Evolutionary conservation across 2,329 filamentous ascomycete genomes (phyloP).

Genomic region (Ophiostoma perfectum): DNA sequence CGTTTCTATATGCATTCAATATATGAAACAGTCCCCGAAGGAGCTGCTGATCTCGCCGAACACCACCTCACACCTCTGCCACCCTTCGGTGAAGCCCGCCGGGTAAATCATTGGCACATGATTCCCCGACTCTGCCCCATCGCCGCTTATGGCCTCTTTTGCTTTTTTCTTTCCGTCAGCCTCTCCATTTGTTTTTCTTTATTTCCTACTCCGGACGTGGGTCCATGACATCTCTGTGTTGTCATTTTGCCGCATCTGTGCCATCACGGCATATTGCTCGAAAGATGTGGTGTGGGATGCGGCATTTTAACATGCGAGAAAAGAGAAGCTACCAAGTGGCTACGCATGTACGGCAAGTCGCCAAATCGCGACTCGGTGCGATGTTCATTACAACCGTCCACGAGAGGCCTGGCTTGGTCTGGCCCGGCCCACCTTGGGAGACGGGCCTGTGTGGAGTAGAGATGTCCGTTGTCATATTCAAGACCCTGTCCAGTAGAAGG

Average conservation of each 20-base stretch:
- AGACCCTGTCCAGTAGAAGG: neutral
- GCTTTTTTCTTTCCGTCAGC: neutral
- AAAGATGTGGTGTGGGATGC: constrained; percentile 17
- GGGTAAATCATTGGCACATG: constrained; percentile 13
- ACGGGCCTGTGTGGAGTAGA: no score
- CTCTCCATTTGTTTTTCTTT: neutral
- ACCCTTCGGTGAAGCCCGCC: constrained; percentile 18
- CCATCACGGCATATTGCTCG: constrained; percentile 8
- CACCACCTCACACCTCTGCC: constrained; percentile 7
- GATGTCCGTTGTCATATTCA: no score
- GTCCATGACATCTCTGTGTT: constrained; percentile 2
- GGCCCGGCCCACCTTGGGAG: neutral
- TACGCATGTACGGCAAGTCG: constrained; percentile 6
- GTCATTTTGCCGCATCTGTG: neutral
- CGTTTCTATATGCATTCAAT: neutral
- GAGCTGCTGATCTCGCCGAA: constrained; percentile 10
- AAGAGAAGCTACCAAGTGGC: constrained; percentile 24
- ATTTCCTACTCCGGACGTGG: neutral
- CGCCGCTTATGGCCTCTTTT: neutral
- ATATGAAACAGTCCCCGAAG: neutral
- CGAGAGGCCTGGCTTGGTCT: constrained; percentile 13
- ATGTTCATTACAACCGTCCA: neutral
- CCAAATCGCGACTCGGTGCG: neutral
- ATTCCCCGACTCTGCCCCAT: neutral
- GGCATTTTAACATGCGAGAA: constrained; percentile 23